These are phyloP conservation scores for Hibiscus syriacus DNA, from an alignment of 345 rosid species.

Conservation along the genomic window DNA sequence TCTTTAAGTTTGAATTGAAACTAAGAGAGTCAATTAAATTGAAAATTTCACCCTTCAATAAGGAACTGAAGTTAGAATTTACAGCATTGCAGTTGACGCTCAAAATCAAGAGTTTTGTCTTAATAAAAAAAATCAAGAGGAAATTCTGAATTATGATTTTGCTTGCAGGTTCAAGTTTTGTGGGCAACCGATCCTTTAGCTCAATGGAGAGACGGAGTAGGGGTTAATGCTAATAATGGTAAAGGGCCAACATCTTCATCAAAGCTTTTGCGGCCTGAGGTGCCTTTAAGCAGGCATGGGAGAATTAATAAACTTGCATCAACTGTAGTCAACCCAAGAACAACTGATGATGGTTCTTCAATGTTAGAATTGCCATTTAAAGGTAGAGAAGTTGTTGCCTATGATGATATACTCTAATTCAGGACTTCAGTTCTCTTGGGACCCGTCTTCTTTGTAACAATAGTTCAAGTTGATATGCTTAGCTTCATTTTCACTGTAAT, in stretches of 20 bases:
- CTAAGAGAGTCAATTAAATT: background rate
- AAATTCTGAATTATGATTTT: background rate
- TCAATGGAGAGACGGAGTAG: constrained; percentile 67
- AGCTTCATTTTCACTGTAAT: background rate
- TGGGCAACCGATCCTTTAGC: constrained; percentile 80
- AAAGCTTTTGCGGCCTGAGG: constrained; percentile 60
- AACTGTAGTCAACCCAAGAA: constrained; percentile 53
- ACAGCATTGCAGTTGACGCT: background rate
- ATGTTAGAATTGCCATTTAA: constrained; percentile 32
- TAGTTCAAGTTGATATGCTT: background rate
- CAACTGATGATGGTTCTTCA: constrained; percentile 9
- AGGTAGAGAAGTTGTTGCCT: constrained; percentile 65
- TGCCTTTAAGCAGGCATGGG: constrained; percentile 24
- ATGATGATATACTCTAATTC: constrained; percentile 62
- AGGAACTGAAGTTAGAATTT: background rate
- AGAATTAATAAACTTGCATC: constrained; percentile 62
- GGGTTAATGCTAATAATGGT: constrained; percentile 25
- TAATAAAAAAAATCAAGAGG: no score
- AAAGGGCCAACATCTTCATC: constrained; percentile 38
- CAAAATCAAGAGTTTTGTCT: background rate
- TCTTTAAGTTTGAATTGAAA: background rate
- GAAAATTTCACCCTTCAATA: background rate
- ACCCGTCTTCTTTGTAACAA: constrained; percentile 5
- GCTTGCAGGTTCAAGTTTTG: constrained; percentile 53
- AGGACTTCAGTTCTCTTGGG: background rate